Base-by-base conservation (phyloP, 2,329 filamentous ascomycete species). In the Teratosphaeriaceae sp. region DNA sequence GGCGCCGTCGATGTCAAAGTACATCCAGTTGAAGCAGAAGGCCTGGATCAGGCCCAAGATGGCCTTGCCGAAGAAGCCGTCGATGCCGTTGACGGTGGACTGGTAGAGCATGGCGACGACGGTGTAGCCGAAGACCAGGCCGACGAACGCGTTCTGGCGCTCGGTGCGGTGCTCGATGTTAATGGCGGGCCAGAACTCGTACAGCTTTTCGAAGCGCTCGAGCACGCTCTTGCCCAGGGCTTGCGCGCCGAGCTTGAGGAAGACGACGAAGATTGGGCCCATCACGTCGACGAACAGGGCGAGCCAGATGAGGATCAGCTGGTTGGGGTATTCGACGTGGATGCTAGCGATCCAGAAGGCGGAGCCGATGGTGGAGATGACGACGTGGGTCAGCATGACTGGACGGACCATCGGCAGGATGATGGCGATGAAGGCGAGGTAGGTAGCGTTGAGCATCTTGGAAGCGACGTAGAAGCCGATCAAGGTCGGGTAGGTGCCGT, bases 81-180 rank as follows among this genome's bases (percentile, higher is more conserved):
- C 76, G 9, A 80, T 62, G 3, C 76, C 75, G 34, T 56, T 58
- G 1, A 67, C 68, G 8, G 67, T 66, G 47, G 71, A 79, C 52
- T 82, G 78, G 55, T 78, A 82, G 30, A 81, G 64, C 26, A 82
- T 66, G 0, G 74, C 77, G 21, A 83, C 71, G 19, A 83, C 78
- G 1, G 73, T 78, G 50, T 81, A 82, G 13, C 80, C 79, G 51
- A 83, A 76, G 1, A 84, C 78, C 2, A 83, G 65, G 0, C 78
- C 75, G 0, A 82, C 76, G 53, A 83, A 84, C 0, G 79, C 79
- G 44, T 76, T 77, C 22, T 75, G 82, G 5, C 80, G 67, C 59
- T 82, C 79, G 3, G 79, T 76, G 42, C 76, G 73, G 58, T 84
- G 80, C 60, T 83, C 80, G 49, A 83, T 83, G 50, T 81, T 83